These are phyloP conservation scores for Globisporangium camurandrum DNA, from an alignment of 352 stramenopile genomes.

Conservation along the genomic window DNA sequence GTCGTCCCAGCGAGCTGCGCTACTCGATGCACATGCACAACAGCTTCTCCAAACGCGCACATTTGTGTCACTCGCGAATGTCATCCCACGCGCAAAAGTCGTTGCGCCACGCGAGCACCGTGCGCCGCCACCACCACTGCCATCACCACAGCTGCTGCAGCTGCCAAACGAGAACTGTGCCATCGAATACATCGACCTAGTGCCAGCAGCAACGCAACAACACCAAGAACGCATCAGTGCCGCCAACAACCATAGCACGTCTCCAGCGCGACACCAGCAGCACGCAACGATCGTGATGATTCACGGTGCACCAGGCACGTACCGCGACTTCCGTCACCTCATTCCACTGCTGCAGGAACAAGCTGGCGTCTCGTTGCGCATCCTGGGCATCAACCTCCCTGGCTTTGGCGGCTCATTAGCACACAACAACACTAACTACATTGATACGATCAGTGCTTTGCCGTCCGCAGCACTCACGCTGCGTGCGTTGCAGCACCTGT, in stretches of 20 bases:
- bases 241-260: no score
- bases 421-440: slow-evolving; percentile 11
- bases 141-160: slow-evolving; percentile 5
- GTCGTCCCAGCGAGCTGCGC: no score
- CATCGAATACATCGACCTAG: slow-evolving; percentile 16
- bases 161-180: slow-evolving; percentile 2
- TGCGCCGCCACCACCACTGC: slow-evolving; percentile 7
- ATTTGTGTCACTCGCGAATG: slow-evolving; percentile 8
- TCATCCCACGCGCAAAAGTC: slow-evolving; percentile 7
- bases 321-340: slow-evolving; percentile 32
- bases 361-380: slow-evolving; percentile 3
- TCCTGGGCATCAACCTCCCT: slow-evolving; percentile 13
- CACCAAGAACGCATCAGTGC: neutral
- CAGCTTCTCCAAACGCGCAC: neutral
- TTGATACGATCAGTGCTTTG: slow-evolving; percentile 16
- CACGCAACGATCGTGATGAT: slow-evolving; percentile 27
- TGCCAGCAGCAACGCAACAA: neutral
- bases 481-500: slow-evolving; percentile 18
- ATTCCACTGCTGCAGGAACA: slow-evolving; percentile 17
- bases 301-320: slow-evolving; percentile 34
- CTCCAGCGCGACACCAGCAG: no score
- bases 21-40: no score
- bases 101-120: slow-evolving; percentile 5
- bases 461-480: slow-evolving; percentile 10
- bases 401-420: slow-evolving; percentile 14